Base-by-base conservation (phyloP, 1,284 basidiomycete species). In the Sphagnurus paluster region DNA sequence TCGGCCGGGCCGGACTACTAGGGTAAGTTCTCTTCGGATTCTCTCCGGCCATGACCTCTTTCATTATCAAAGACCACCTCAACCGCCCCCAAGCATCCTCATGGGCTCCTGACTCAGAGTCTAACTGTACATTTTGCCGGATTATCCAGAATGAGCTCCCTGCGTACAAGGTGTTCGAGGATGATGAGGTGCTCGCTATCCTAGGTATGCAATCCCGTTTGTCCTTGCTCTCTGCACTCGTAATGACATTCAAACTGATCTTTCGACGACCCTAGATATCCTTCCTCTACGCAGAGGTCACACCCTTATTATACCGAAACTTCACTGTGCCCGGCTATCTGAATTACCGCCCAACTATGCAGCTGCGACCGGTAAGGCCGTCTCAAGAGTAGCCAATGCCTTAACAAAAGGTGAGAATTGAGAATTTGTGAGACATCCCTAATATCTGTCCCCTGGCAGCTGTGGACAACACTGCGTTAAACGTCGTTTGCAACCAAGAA, bases 401-500 rank as follows among this genome's bases (percentile, higher is more conserved):
- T 63, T 88, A 37, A 77, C 82, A 1, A 57, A 75, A 70, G 84
- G 84, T 84, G 44, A 19, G 24, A 11, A 8, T 13, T 19, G 11
- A 11, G 19, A 33, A 7, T 6, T 14, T 33, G 8, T 2, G 14
- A 33, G 10, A n/a, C 30, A 33, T 33, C 30, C 17, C 30, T 14
- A 9, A 2, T 33, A 2, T 33, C 14, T n/a, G 14, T 36, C n/a
- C n/a, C n/a, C n/a, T n/a, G n/a, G n/a, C n/a, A 87, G 86, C 80
- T 2, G 53, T 86, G 13, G 70, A 76, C 8, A 82, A 87, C 55
- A 84, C 81, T 4, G 84, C 70, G 7, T 67, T 87, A 40, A 88
- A 88, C 58, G 75, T 89, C 6, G 85, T 88, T 2, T 86, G 84
- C 55, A 88, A 88, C 59, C 87, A 90, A 62, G 85, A 89, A 61